These are phyloP conservation scores for Solanum hybrid DNA, from an alignment of 305 asterid species.

Conservation along the genomic window DNA sequence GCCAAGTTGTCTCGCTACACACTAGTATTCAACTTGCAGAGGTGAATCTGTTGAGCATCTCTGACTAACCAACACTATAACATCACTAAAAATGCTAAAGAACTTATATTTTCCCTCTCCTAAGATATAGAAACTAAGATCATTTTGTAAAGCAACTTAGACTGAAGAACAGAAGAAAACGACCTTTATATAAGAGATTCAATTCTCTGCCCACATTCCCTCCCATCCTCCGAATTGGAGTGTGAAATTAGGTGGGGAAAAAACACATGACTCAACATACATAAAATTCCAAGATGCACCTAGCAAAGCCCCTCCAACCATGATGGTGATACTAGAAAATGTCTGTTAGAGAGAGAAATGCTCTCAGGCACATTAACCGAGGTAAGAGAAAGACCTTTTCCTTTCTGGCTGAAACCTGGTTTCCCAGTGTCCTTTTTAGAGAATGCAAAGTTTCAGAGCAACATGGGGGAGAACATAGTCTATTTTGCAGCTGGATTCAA, in stretches of 20 bases:
- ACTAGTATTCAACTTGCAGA: not conserved
- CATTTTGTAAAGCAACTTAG: not conserved
- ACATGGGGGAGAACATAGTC: not conserved
- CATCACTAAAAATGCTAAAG: not conserved
- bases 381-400: not conserved
- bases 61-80: conserved; percentile 4
- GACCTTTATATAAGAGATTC: not conserved
- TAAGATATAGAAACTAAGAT: not conserved
- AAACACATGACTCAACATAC: not conserved
- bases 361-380: not conserved
- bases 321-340: not conserved
- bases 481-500: not conserved
- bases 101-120: not conserved
- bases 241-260: not conserved
- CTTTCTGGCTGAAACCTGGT: not conserved
- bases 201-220: not conserved
- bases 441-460: not conserved
- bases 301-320: not conserved
- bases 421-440: not conserved
- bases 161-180: not conserved
- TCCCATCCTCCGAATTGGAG: not conserved
- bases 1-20: not conserved
- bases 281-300: not conserved
- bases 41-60: not conserved
- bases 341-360: not conserved